Evolutionary conservation across 1,139 yeast genomes (phyloP), one percentile per base, ranked within the genome.

Genomic region (Fermentozyma sake): DNA sequence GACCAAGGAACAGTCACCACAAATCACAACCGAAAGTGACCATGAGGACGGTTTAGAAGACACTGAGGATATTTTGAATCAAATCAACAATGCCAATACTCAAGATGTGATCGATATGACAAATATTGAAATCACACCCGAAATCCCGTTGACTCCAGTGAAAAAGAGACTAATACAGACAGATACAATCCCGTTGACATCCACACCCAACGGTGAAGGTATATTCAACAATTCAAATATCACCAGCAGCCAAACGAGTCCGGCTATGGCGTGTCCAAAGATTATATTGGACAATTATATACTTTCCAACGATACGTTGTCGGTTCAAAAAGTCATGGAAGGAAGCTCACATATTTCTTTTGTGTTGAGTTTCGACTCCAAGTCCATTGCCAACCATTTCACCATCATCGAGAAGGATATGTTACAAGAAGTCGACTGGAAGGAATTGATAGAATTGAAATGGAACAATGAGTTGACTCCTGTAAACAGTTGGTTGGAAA

Each of bases 351-450:
- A 89, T 47, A 71, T 84, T 3, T 89, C 96, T 3, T 89, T 89
- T 49, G 70, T 89, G 23, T 63, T 89, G 42, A 76, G 82, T 51
- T 80, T 74, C 50, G 76, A 72, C 31, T 77, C 95, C 1, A 57
- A 62, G 29, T 58, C 71, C 0, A 59, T 91, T 21, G 86, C 94
- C 5, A 71, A 77, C 32, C 96, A 89, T 45, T 67, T 91, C 54
- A 89, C 97, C 0, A 52, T 83, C 29, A 83, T 91, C 39, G 98
- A 91, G 51, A 68, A 79, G 31, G 97, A 89, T 52, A 74, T 89
- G 29, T 54, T 89, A 18, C 72, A 76, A 30, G 96, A 86, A 43
- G 72, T 91, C 24, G 97, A 89, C 52, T 89, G 97, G 97, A 80
- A 79, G 47, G 96, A 86, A 43, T 65, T 89, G 29, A 69, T 89